Percentiles rank a stretch among this genome's conserved stretches.
Evolutionary conservation across 140 eudicot species (phyloP).

Genomic region (Flaveria floridana): DNA sequence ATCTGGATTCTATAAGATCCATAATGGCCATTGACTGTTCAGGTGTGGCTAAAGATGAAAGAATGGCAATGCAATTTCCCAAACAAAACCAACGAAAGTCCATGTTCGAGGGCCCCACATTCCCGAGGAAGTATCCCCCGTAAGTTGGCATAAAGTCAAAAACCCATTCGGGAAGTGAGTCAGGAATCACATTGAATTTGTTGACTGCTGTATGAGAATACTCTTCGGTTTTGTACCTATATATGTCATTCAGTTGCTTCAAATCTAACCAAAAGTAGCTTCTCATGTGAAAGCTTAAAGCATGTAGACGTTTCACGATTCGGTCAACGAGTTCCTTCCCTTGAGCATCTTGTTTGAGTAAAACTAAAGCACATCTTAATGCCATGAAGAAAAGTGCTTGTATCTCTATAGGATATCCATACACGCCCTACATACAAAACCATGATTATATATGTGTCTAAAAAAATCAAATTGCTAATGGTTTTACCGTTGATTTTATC

Average conservation of each 20-base stretch:
- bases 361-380: constrained; percentile 67
- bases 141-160: constrained; percentile 86
- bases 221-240: constrained; percentile 80
- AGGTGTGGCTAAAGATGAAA: constrained; percentile 78
- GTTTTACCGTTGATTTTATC: too few relatives aligned
- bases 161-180: constrained; percentile 92
- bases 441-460: background rate
- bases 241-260: constrained; percentile 75
- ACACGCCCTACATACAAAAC: constrained; percentile 57
- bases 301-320: constrained; percentile 79
- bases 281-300: constrained; percentile 83
- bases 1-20: constrained; percentile 90
- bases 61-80: constrained; percentile 86
- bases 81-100: constrained; percentile 94
- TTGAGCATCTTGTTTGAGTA: constrained; percentile 72
- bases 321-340: constrained; percentile 74
- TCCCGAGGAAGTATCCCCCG: constrained; percentile 92
- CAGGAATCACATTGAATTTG: constrained; percentile 86
- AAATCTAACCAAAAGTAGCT: constrained; percentile 77
- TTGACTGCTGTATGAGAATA: constrained; percentile 86
- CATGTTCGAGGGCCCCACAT: constrained; percentile 88
- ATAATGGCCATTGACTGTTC: constrained; percentile 81
- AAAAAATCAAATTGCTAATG: too few relatives aligned
- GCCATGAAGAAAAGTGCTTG: constrained; percentile 98
- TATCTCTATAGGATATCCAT: constrained; percentile 93